phyloP scores from a whole-genome alignment of 257 asterid genomes.

The Marsdenia floribunda region DNA sequence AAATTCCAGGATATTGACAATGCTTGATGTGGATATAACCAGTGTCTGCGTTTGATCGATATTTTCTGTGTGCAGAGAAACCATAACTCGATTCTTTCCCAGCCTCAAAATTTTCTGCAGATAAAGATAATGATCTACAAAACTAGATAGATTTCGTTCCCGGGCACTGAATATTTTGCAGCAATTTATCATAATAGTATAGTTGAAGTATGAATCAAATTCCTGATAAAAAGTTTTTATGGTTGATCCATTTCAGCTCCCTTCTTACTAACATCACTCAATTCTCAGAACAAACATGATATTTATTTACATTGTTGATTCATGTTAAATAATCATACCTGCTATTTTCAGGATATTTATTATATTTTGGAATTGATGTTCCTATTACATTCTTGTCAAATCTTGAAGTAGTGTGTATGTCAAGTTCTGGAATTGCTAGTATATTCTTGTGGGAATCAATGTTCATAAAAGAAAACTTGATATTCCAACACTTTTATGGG shows the following conservation, averaged over 20 bases:
- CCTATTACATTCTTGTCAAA: too few relatives aligned
- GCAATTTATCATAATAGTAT: background rate
- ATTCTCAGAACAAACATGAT: background rate
- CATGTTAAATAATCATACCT: background rate
- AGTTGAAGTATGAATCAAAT: background rate
- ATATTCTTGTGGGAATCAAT: too few relatives aligned
- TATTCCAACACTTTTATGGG: too few relatives aligned
- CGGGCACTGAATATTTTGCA: too few relatives aligned
- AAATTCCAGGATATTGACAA: background rate
- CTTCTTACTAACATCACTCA: background rate
- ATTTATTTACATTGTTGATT: background rate
- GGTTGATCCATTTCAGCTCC: background rate
- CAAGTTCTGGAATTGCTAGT: too few relatives aligned
- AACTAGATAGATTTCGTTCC: background rate
- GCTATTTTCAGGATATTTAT: background rate
- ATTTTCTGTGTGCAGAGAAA: too few relatives aligned
- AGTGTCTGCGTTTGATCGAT: background rate
- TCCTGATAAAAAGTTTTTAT: background rate
- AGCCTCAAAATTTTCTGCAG: background rate
- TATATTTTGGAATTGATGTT: background rate
- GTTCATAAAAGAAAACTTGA: too few relatives aligned
- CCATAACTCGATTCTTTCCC: too few relatives aligned
- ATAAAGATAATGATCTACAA: background rate
- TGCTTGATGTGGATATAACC: background rate
- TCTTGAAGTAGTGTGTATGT: too few relatives aligned